These are phyloP conservation scores for Aspergillus eucalypticola DNA, from an alignment of 2,329 filamentous ascomycete species.

Conservation along the genomic window DNA sequence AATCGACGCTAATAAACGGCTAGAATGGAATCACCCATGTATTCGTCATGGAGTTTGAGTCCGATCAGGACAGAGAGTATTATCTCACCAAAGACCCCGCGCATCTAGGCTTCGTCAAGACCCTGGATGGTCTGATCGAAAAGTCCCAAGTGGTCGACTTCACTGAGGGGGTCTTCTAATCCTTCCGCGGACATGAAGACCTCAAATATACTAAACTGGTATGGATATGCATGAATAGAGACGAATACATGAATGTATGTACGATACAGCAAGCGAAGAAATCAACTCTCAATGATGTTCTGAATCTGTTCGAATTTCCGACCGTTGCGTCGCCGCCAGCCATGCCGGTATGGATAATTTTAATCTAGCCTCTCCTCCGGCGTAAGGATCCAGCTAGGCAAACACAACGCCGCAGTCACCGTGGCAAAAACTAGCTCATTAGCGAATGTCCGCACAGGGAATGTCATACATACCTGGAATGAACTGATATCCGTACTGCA, in stretches of 20 bases:
- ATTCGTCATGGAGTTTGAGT: slow-evolving; percentile 68
- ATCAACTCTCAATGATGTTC: background rate
- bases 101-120: slow-evolving; percentile 61
- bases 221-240: too few species aligned
- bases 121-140: slow-evolving; percentile 29
- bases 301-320: background rate
- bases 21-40: slow-evolving; percentile 62
- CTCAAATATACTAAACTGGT: too few species aligned
- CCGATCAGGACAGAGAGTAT: slow-evolving; percentile 64
- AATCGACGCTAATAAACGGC: background rate
- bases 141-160: slow-evolving; percentile 41
- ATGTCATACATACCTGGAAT: background rate
- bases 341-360: fast-evolving
- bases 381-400: background rate
- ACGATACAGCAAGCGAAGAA: background rate
- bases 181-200: background rate
- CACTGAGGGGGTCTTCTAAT: slow-evolving; percentile 12
- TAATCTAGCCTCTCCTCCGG: background rate
- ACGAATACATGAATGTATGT: background rate
- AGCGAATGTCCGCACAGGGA: background rate
- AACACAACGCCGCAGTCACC: background rate
- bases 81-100: slow-evolving; percentile 66
- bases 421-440: background rate
- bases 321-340: background rate
- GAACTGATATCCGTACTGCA: slow-evolving; percentile 2